A percentile compares a stretch with the other conserved stretches of the same genome.
Conservation (phyloP, 2,329 filamentous ascomycete genomes). For the Cytospora leucostoma region DNA sequence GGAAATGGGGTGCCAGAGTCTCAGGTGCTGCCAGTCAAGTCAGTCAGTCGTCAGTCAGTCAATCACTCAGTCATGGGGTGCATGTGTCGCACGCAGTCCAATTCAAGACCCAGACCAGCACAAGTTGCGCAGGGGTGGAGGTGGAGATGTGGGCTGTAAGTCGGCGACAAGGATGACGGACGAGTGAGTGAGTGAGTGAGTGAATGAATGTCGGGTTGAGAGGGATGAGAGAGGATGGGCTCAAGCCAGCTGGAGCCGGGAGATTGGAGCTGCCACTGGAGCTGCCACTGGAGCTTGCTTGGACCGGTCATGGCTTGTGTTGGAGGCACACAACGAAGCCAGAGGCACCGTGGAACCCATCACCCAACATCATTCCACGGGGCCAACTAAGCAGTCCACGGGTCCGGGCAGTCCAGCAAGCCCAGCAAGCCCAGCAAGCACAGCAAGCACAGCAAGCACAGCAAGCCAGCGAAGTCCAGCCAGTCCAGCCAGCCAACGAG, state of each 20-base stretch:
- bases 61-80: slow-evolving; percentile 20
- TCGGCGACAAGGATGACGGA: slow-evolving; percentile 2
- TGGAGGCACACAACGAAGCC: too few species aligned
- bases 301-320: too few species aligned
- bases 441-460: too few species aligned
- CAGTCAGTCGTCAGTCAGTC: slow-evolving; percentile 24
- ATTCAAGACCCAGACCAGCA: not conserved
- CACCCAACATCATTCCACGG: too few species aligned
- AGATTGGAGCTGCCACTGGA: too few species aligned
- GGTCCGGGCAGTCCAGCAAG: too few species aligned
- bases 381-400: too few species aligned
- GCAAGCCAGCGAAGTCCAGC: not conserved
- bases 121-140: not conserved
- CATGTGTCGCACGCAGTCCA: slow-evolving; percentile 15
- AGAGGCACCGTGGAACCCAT: too few species aligned
- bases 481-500: not conserved
- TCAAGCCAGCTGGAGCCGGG: not conserved
- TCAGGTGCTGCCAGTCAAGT: slow-evolving; percentile 9
- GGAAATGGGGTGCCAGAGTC: slow-evolving; percentile 16
- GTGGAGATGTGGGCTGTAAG: slow-evolving; percentile 3
- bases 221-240: not conserved
- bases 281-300: too few species aligned
- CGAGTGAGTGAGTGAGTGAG: slow-evolving; percentile 12
- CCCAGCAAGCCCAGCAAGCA: too few species aligned
- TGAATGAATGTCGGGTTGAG: not conserved